Evolutionary conservation across 768 basidiomycete genomes (phyloP), one percentile per base, ranked within the genome.

Genomic region (Russula brevipes): DNA sequence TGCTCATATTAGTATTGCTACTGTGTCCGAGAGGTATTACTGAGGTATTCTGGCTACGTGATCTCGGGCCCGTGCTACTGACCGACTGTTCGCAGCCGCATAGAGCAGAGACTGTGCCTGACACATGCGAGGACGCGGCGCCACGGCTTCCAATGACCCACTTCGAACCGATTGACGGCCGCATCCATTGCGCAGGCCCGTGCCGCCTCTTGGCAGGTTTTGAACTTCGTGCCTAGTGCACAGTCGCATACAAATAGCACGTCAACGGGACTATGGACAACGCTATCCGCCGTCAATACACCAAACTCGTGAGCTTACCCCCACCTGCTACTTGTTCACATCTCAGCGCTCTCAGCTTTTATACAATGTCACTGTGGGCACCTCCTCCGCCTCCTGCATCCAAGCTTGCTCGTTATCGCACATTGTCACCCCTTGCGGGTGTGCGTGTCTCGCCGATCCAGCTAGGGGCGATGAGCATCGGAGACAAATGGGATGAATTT

Each of bases 391-490:
- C 59, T 33, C 70, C 72, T 0, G 35, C 57, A 17, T 72, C 73
- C 39, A 65, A 70, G 45, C 70, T 75, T 24, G 73, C 66, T 19
- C 68, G 65, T 10, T 71, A 74, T 62, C 69, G 76, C 45, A 66
- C 73, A 36, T 69, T 78, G 16, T 72, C 73, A 1, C 73, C 73
- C 7, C 69, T 69, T 16, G 76, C 76, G 4, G 73, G 74, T 41
- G 68, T 77, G 4, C 72, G 73, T 36, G 77, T 78, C 44, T 77
- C 76, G 5, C 77, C 76, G 4, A 62, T 78, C 16, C 70, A 69
- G 38, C 72, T 78, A 11, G 77, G 77, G 2, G 76, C 70, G 1
- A 75, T 76, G 75, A 75, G 71, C 53, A 69, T 78, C 41, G 78
- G 78, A 36, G 72, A 76, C 64, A 74, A 76, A 60, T 77, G 76